Evolutionary conservation across 441 rosid genomes (phyloP).

Genomic region (Croton laevigatus): DNA sequence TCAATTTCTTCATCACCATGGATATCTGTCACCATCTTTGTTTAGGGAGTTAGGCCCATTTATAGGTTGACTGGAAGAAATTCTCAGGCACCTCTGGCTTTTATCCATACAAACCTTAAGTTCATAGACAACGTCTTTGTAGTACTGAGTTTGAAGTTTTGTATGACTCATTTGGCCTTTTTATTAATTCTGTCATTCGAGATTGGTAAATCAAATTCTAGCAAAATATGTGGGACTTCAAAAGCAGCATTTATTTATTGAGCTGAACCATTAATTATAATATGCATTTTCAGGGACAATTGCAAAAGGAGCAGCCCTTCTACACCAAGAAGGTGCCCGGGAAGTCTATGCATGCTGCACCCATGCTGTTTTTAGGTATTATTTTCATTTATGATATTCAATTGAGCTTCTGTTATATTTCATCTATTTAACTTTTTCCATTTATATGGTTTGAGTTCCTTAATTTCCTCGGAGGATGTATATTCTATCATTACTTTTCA

Average conservation of each 20-base stretch:
- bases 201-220: no score
- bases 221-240: no score
- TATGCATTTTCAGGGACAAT: constrained; percentile 54
- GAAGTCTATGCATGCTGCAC: constrained; percentile 91
- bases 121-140: not conserved
- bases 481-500: not conserved
- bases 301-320: constrained; percentile 78
- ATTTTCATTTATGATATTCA: not conserved
- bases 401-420: not conserved
- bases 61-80: not conserved
- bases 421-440: not conserved
- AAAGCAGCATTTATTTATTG: not conserved
- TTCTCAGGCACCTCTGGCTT: not conserved
- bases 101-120: not conserved
- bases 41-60: not conserved
- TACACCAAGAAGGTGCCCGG: constrained; percentile 86
- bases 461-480: not conserved
- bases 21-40: not conserved
- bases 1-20: not conserved
- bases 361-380: constrained; percentile 66
- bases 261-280: not conserved
- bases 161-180: not conserved
- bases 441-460: not conserved
- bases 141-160: not conserved
- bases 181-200: not conserved